Base-by-base conservation (phyloP, 768 basidiomycete species). In the Podaxis carcinomalis region DNA sequence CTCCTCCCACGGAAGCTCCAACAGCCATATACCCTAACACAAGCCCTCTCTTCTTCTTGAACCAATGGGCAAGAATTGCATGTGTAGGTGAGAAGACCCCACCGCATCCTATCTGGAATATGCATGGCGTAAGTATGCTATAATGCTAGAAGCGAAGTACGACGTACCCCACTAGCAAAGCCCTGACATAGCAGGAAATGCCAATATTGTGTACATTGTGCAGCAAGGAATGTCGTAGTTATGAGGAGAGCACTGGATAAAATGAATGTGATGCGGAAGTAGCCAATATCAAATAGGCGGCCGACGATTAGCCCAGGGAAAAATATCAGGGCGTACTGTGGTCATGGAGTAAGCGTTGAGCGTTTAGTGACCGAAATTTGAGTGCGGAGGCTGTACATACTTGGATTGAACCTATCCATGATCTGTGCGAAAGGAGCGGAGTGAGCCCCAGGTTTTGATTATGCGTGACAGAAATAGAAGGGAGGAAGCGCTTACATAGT, bases 401-500 rank as follows among this genome's bases (percentile, higher is more conserved):
- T 75, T 90, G 89, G 23, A 87, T 74, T 1, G 90, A 92, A 4
- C 90, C 90, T 39, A 92, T 92, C 90, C 89, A 92, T 40, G 89
- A 83, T 49, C 89, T 90, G 62, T 25, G 16, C 54, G 59, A 16
- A 21, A 19, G n/a, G 35, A 27, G 21, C 25, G 25, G 25, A 40
- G 23, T 7, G 25, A 40, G 23, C 1, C 28, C 10, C 14, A 32
- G 46, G 13, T 37, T 61, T n/a, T 47, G 35, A 35, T 37, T 37
- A 4, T 47, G 11, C 21, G 23, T 2, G 27, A 16, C 42, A n/a
- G 42, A 46, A 23, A 19, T 40, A 23, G 25, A 23, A 53, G 23
- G 28, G 23, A 32, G 27, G 36, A 6, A 14, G 1, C 19, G 71
- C 81, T 62, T 68, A 88, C 88, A 90, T 90, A n/a, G 70, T 78